These are phyloP conservation scores for Taxillus chinensis DNA, from an alignment of 164 flowering plant genomes.

Conservation along the genomic window DNA sequence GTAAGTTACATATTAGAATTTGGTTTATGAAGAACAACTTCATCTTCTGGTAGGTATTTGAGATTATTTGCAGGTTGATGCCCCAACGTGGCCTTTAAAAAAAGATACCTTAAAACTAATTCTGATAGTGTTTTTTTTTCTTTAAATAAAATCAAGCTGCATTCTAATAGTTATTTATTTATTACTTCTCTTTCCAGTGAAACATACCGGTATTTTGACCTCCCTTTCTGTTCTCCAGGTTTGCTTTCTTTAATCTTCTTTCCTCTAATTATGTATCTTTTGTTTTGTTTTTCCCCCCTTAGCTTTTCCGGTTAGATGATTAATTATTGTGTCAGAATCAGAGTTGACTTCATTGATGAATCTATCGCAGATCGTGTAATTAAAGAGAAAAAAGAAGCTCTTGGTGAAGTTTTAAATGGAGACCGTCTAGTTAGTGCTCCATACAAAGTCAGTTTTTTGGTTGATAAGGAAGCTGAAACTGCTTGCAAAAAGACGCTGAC, in stretches of 20 bases:
- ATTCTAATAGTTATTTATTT: neutral
- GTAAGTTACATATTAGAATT: too few species aligned
- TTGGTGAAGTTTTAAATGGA: slow-evolving; percentile 33
- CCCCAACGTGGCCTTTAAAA: too few species aligned
- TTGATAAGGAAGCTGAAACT: slow-evolving; percentile 10
- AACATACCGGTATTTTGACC: neutral
- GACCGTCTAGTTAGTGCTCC: slow-evolving; percentile 30
- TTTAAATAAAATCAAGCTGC: too few species aligned
- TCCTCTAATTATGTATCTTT: neutral
- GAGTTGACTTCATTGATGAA: neutral
- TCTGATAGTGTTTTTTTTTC: too few species aligned
- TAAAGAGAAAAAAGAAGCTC: slow-evolving; percentile 31
- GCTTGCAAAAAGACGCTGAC: slow-evolving; percentile 12
- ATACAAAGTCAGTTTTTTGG: slow-evolving; percentile 8
- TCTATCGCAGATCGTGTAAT: slow-evolving; percentile 13
- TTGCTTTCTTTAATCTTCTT: neutral
- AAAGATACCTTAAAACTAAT: too few species aligned
- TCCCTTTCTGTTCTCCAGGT: neutral
- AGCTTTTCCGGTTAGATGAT: neutral
- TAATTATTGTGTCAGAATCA: neutral
- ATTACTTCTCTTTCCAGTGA: neutral
- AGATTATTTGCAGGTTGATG: too few species aligned
- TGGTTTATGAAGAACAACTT: too few species aligned
- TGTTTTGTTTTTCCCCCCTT: neutral
- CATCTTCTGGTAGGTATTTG: too few species aligned